Base-by-base conservation (phyloP, 2,329 filamentous ascomycete species). In the Cercospora canescens region DNA sequence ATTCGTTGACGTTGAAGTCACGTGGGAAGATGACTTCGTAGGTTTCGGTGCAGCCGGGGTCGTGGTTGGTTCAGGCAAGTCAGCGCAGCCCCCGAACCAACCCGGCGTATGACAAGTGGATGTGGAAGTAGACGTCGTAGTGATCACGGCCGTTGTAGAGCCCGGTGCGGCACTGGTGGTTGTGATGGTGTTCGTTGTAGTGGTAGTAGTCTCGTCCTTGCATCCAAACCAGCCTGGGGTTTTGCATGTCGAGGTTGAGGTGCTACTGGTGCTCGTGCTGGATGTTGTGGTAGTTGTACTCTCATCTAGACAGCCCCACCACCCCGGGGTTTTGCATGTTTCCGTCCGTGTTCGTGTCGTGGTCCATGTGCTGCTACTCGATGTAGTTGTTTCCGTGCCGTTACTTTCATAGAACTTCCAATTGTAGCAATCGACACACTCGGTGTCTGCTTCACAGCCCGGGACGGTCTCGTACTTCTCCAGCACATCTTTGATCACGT, bases 371-470 rank as follows among this genome's bases (percentile, higher is more conserved):
- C 85, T 86, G 0, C 85, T 84, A 3, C 77, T 84, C 0, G 88
- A 88, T 0, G 72, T 77, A 6, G 90, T 91, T 0, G 89, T 93
- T 1, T 94, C 90, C 1, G 91, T 95, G 32, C 91, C 91, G 76
- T 97, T 97, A 77, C 93, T 96, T 78, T 94, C 90, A 75, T 92
- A 96, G 83, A 93, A 96, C 75, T 97, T 96, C 95, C 95, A 98
- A 63, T 90, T 89, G 65, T 88, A 92, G 75, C 94, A 98, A 77
- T 99, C 95, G 45, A 91, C 88, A 76, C 95, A 98, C 69, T 88
- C 84, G 60, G 88, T 85, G 6, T 94, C 94, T 32, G 86, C 84
- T 62, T 86, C 86, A 79, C 95, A 98, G 70, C 87, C 81, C 0
- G 95, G 91, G 0, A 96, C 92, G 3, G 84, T 81, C 68, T 96